Conservation (phyloP, 2,329 filamentous ascomycete species). For the Trichoderma brevicompactum region DNA sequence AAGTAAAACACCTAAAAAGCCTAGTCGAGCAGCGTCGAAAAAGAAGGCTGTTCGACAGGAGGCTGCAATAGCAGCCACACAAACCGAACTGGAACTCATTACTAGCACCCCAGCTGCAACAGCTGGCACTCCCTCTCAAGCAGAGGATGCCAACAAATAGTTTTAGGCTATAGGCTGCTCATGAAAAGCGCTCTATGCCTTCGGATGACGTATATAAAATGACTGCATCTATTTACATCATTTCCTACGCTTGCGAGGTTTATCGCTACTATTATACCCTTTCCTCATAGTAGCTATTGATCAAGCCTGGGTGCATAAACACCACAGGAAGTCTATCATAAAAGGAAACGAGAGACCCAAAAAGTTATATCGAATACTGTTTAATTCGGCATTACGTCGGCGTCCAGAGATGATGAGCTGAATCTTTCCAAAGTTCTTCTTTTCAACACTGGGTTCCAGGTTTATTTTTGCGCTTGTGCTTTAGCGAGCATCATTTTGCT, state of each 20-base stretch:
- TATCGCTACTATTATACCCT: constrained; percentile 16
- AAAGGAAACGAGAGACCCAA: not conserved
- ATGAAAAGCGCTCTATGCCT: not conserved
- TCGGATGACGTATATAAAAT: constrained; percentile 20
- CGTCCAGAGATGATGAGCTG: constrained; percentile 23
- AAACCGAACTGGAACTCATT: constrained; percentile 4
- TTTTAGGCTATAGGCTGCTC: not conserved
- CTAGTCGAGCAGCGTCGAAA: constrained; percentile 25
- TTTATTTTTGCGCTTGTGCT: constrained; percentile 11
- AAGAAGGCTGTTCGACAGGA: constrained; percentile 27
- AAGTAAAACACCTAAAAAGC: constrained; percentile 15
- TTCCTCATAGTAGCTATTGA: constrained; percentile 14
- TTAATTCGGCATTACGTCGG: constrained; percentile 25
- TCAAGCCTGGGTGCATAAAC: not conserved
- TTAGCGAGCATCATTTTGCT: constrained; percentile 10
- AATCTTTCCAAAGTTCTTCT: constrained; percentile 2
- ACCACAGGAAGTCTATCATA: not conserved
- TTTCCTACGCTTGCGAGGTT: not conserved
- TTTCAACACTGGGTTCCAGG: constrained; percentile 5
- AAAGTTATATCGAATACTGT: constrained; percentile 6
- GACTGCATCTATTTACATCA: constrained; percentile 5
- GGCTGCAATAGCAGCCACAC: not conserved
- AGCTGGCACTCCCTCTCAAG: not conserved
- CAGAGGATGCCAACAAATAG: not conserved
- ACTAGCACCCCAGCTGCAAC: not conserved